These are phyloP conservation scores for Tephrocybe sp. DNA, from an alignment of 768 basidiomycete genomes.

Conservation along the genomic window DNA sequence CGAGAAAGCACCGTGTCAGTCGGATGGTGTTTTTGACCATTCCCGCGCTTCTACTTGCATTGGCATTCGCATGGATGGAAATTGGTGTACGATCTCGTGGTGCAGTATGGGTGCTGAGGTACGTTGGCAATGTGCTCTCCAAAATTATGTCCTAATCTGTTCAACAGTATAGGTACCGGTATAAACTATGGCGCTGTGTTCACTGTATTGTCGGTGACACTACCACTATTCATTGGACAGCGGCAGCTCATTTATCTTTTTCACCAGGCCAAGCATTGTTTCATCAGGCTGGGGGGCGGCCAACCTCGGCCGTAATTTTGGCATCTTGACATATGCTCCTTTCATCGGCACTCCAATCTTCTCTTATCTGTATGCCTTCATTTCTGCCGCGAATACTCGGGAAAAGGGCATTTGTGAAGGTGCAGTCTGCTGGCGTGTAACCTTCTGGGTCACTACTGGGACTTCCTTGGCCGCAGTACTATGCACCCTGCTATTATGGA, in stretches of 20 bases:
- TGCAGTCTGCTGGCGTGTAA: slow-evolving; percentile 60
- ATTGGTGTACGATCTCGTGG: slow-evolving; percentile 46
- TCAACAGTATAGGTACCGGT: slow-evolving; percentile 60
- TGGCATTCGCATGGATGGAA: slow-evolving; percentile 58
- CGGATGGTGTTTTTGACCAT: slow-evolving; percentile 59
- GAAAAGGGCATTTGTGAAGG: slow-evolving; percentile 55
- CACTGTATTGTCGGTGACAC: slow-evolving; percentile 60
- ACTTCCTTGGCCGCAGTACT: slow-evolving; percentile 45
- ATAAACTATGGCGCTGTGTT: slow-evolving; percentile 70
- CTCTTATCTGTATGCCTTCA: slow-evolving; percentile 77
- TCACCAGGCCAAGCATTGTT: slow-evolving; percentile 65
- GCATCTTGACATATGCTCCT: slow-evolving; percentile 71
- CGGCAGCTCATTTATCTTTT: neutral
- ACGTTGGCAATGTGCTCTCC: slow-evolving; percentile 8
- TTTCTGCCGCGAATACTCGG: slow-evolving; percentile 51
- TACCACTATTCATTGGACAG: neutral
- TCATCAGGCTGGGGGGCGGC: slow-evolving; percentile 70
- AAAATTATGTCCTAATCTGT: slow-evolving; percentile 5
- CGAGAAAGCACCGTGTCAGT: slow-evolving; percentile 56
- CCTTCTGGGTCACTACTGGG: slow-evolving; percentile 54
- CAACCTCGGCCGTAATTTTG: slow-evolving; percentile 78
- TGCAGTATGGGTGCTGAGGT: slow-evolving; percentile 75
- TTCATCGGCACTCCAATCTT: slow-evolving; percentile 75
- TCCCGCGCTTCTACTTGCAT: slow-evolving; percentile 46
- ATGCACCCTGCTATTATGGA: slow-evolving; percentile 55